Percentiles rank a stretch among this genome's conserved stretches.
These are phyloP conservation scores for Lichtheimia ornata DNA, from an alignment of 371 early-diverging fungal species.

Conservation along the genomic window DNA sequence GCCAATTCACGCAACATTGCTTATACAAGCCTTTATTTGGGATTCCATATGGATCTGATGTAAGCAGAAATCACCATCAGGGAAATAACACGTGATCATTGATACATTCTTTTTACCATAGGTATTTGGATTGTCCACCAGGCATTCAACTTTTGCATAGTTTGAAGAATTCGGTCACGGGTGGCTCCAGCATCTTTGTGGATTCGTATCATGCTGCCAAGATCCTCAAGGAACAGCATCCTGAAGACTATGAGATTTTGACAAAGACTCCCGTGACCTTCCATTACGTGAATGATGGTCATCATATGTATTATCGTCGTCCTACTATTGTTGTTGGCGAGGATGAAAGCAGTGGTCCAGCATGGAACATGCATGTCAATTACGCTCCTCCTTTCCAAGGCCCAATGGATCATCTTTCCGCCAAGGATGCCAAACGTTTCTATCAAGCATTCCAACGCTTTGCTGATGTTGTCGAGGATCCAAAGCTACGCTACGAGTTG, in stretches of 20 bases:
- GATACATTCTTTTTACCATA: conserved; percentile 2
- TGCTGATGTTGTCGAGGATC: conserved; percentile 61
- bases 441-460: conserved; percentile 75
- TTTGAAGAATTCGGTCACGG: conserved; percentile 76
- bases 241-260: conserved; percentile 66
- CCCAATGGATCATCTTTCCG: conserved; percentile 60
- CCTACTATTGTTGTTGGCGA: conserved; percentile 67
- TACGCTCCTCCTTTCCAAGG: conserved; percentile 94
- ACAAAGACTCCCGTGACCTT: conserved; percentile 71
- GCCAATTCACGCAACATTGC: conserved; percentile 87
- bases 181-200: conserved; percentile 81
- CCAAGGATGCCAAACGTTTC: conserved; percentile 53
- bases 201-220: conserved; percentile 77
- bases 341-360: conserved; percentile 28
- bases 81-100: background rate
- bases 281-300: conserved; percentile 82
- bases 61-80: conserved; percentile 33
- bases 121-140: conserved; percentile 78
- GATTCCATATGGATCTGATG: conserved; percentile 93
- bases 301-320: conserved; percentile 72
- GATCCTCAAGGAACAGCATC: conserved; percentile 53
- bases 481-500: conserved; percentile 58
- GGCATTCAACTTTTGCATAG: conserved; percentile 85
- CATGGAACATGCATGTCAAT: conserved; percentile 65
- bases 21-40: conserved; percentile 81